Base-by-base conservation (phyloP, 192 early-diverging fungal species). In the Oehlia diaphana region DNA sequence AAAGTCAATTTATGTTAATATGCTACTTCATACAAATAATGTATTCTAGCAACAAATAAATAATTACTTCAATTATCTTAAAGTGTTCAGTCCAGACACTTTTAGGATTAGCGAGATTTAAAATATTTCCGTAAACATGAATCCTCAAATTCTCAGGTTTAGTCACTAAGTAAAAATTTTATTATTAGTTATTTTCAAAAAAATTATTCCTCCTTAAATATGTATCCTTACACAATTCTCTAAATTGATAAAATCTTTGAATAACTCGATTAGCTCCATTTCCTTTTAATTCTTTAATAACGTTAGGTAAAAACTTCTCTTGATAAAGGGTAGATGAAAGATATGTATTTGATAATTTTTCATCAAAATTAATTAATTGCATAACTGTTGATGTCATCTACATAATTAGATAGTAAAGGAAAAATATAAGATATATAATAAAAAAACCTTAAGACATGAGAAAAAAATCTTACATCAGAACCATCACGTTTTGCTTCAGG, bases 401-500 rank as follows among this genome's bases (percentile, higher is more conserved):
- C 13, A 42, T 50, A 67, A 63, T 26, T 9, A 71, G 64, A 61
- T 28, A 35, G 63, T 19, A n/a, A 53, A 63, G 10, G 14, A 28
- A 39, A 58, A 62, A 16, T 14, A 9, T 39, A 67, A 26, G 62
- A 47, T 21, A 28, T 37, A 39, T 33, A 35, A 13, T 42, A 26
- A 49, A 58, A n/a, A 19, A 26, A 66, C 35, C 8, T 19, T 16
- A 67, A 13, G 14, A 37, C 19, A 63, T 35, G 10, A 35, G 7
- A 4, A 21, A 21, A 44, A 37, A 16, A 14, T 77, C 84, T 78
- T 87, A 88, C 87, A 53, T 83, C 79, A 16, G 0, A 31, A 2
- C 89, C 90, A 74, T 91, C 89, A 28, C 90, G 83, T 66, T 91
- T 91, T 23, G 85, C 69, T 58, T 81, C 71, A 37, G 90, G 90